Conservation (phyloP, 2,329 filamentous ascomycete genomes). For the Colletotrichum plurivorum region DNA sequence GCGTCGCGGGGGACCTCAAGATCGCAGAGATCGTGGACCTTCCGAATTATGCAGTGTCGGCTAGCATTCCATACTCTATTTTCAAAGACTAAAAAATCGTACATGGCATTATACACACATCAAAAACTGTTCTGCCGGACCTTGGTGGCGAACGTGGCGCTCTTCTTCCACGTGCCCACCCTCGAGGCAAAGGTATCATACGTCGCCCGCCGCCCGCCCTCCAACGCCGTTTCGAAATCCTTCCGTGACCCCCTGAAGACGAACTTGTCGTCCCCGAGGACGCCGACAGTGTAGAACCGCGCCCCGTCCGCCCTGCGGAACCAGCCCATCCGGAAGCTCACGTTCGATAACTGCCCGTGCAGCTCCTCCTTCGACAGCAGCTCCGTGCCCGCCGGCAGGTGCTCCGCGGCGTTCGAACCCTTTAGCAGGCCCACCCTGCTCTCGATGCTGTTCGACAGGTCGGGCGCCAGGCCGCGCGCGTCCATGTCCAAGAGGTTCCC, state of each 20-base stretch:
- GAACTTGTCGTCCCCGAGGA: slow-evolving; percentile 3
- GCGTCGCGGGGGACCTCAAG: slow-evolving; percentile 64
- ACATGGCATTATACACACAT: neutral
- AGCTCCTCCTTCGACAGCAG: slow-evolving; percentile 15
- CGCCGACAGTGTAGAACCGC: slow-evolving; percentile 12
- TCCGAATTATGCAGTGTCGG: slow-evolving; percentile 66
- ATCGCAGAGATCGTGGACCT: slow-evolving; percentile 68
- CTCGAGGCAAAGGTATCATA: slow-evolving; percentile 17
- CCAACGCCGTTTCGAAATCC: neutral
- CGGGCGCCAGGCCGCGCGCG: slow-evolving; percentile 14
- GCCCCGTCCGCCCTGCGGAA: slow-evolving; percentile 9
- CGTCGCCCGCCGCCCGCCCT: slow-evolving; percentile 22
- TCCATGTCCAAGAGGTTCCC: slow-evolving; percentile 14
- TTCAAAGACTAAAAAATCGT: slow-evolving; percentile 49
- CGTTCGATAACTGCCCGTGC: neutral
- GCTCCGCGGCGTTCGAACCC: slow-evolving; percentile 1
- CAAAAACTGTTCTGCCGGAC: neutral
- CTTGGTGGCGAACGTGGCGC: neutral
- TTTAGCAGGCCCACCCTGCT: neutral
- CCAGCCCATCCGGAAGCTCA: slow-evolving; percentile 22
- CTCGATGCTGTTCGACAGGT: slow-evolving; percentile 13
- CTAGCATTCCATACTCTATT: slow-evolving; percentile 62
- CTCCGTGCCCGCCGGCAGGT: slow-evolving; percentile 10
- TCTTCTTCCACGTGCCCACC: neutral
- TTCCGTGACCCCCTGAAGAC: slow-evolving; percentile 7